These are phyloP conservation scores for Thalassia testudinum DNA, from an alignment of 116 monocot species.

Conservation along the genomic window DNA sequence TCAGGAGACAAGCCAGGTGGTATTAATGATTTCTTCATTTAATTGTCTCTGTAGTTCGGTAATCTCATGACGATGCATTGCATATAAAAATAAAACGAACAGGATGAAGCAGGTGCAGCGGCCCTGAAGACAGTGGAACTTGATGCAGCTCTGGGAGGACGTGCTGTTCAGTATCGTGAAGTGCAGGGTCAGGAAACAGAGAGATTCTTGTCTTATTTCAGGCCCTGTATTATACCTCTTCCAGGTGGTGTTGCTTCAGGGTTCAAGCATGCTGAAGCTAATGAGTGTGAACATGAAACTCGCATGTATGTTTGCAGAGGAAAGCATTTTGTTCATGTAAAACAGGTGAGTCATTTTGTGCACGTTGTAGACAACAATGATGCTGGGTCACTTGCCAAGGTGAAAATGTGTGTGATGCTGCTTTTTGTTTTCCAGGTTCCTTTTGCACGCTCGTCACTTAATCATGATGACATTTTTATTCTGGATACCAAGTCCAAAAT, in stretches of 20 bases:
- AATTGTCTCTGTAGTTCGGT: too few relatives aligned
- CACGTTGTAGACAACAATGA: too few relatives aligned
- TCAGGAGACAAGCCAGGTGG: constrained; percentile 95
- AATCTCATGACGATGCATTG: too few relatives aligned
- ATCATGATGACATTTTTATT: constrained; percentile 94
- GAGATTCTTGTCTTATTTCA: constrained; percentile 85
- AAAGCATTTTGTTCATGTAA: constrained; percentile 86
- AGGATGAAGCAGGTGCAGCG: constrained; percentile 93
- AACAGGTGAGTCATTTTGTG: constrained; percentile 39
- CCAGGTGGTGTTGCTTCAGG: constrained; percentile 69
- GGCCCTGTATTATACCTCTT: constrained; percentile 94
- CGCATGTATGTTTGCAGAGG: constrained; percentile 86
- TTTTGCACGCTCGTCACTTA: constrained; percentile 75
- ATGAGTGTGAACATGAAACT: constrained; percentile 29
- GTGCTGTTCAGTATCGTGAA: constrained; percentile 94
- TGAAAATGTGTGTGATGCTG: too few relatives aligned
- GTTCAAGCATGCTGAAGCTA: constrained; percentile 71
- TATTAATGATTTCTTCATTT: too few relatives aligned
- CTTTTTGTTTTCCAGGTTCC: constrained; percentile 29
- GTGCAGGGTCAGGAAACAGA: constrained; percentile 90
- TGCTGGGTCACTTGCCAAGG: too few relatives aligned
- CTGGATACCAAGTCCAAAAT: constrained; percentile 92
- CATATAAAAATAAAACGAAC: background rate
- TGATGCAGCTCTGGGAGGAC: constrained; percentile 95
- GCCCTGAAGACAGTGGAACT: constrained; percentile 88